Percentiles rank a stretch among this genome's conserved stretches.
Conservation (phyloP, 2,329 filamentous ascomycete species). For the Lanzia echinophila region DNA sequence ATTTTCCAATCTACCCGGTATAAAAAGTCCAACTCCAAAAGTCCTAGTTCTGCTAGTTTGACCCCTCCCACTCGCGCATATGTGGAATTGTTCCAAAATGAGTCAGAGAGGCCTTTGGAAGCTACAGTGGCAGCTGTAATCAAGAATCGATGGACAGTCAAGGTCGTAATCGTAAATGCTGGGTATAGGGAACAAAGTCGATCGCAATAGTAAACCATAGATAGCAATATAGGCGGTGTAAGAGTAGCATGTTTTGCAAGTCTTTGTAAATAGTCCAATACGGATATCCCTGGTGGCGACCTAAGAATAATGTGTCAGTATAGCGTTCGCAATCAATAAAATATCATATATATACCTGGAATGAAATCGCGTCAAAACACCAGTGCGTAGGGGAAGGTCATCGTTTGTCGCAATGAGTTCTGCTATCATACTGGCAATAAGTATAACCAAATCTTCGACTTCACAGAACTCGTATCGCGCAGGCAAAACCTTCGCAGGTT, state of each 20-base stretch:
- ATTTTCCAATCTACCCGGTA: constrained; percentile 94
- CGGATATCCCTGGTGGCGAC: constrained; percentile 81
- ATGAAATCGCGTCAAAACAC: constrained; percentile 88
- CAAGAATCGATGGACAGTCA: constrained; percentile 94
- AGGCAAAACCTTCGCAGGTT: constrained; percentile 55
- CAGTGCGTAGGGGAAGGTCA: constrained; percentile 73
- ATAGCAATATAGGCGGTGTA: constrained; percentile 86
- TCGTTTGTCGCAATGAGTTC: constrained; percentile 94
- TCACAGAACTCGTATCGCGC: constrained; percentile 73
- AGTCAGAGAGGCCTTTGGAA: constrained; percentile 91
- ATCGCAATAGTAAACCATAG: constrained; percentile 99
- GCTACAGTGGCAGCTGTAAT: constrained; percentile 95
- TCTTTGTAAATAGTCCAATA: constrained; percentile 86
- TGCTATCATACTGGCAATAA: constrained; percentile 92
- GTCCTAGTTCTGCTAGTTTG: constrained; percentile 78
- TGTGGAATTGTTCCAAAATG: constrained; percentile 97
- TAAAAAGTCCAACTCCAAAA: constrained; percentile 89
- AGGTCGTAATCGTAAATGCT: constrained; percentile 90
- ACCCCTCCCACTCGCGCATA: constrained; percentile 94
- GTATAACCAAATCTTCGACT: constrained; percentile 77
- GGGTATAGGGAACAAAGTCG: constrained; percentile 86
- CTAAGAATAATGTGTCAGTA: constrained; percentile 4
- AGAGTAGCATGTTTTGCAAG: constrained; percentile 91
- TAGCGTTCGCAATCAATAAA: background rate
- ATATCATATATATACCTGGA: constrained; percentile 56